Evolutionary conservation across 768 basidiomycete species (phyloP).

Genomic region (Termitomyces sp.): DNA sequence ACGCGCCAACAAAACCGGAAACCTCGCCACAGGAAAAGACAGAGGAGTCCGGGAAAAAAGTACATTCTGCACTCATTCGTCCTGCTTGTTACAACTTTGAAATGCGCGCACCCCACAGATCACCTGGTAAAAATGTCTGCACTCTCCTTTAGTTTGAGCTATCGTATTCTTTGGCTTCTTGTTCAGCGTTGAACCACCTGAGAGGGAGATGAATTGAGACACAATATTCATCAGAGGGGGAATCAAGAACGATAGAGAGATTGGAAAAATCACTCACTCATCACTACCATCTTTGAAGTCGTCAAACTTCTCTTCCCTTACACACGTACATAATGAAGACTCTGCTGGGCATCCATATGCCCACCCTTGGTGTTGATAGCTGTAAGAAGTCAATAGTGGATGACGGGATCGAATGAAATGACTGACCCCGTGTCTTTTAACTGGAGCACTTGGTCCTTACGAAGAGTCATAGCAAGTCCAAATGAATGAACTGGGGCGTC

Average conservation of each 20-base stretch:
- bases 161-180: too few relatives aligned
- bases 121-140: too few relatives aligned
- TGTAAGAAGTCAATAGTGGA: background rate
- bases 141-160: too few relatives aligned
- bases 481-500: constrained; percentile 26
- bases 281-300: constrained; percentile 10
- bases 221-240: background rate
- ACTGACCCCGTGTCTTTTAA: constrained; percentile 23
- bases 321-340: constrained; percentile 21
- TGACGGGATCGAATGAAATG: background rate
- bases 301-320: constrained; percentile 11
- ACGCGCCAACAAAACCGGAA: too few relatives aligned
- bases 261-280: constrained; percentile 3
- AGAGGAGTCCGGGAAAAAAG: too few relatives aligned
- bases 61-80: too few relatives aligned
- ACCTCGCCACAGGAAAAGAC: too few relatives aligned
- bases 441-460: constrained; percentile 25
- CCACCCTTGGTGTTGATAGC: constrained; percentile 27
- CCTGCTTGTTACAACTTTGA: too few relatives aligned
- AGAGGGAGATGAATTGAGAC: background rate
- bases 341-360: constrained; percentile 20
- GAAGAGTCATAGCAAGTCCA: constrained; percentile 22
- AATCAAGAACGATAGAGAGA: background rate
- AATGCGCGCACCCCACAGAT: too few relatives aligned
- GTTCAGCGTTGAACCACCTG: constrained; percentile 4